These are phyloP conservation scores for Gossypium australe DNA, from an alignment of 345 rosid species.

Conservation along the genomic window DNA sequence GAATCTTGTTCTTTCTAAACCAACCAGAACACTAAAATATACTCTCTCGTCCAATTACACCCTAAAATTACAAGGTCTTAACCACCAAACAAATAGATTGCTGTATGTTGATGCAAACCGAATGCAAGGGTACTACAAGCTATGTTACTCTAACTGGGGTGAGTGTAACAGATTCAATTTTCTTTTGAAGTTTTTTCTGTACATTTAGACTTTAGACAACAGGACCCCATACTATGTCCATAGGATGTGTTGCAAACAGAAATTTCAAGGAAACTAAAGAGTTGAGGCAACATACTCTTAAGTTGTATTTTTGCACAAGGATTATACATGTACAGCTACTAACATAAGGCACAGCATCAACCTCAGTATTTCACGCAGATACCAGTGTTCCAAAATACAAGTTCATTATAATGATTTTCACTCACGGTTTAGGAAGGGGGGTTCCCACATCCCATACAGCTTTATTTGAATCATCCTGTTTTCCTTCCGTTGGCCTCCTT, in stretches of 20 bases:
- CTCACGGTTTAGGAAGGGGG: constrained; percentile 54
- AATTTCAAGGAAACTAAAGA: not conserved
- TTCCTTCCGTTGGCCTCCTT: constrained; percentile 28
- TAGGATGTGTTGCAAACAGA: not conserved
- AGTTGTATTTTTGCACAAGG: not conserved
- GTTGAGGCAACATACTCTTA: not conserved
- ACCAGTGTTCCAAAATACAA: not conserved
- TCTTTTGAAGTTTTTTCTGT: not conserved
- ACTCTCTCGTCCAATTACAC: not conserved
- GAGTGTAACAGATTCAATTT: not conserved
- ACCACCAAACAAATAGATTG: too few relatives aligned
- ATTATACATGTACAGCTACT: not conserved
- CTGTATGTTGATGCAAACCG: too few relatives aligned
- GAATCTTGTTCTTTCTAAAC: not conserved
- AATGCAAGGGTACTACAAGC: not conserved
- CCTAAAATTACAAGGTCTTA: not conserved
- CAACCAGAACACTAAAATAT: not conserved
- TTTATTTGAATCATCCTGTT: constrained; percentile 31
- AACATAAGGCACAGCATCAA: not conserved
- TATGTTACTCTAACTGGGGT: not conserved
- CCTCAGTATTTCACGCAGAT: not conserved
- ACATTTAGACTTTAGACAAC: not conserved
- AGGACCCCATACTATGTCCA: not conserved
- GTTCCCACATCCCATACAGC: constrained; percentile 33
- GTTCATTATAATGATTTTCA: constrained; percentile 3